Evolutionary conservation across 768 basidiomycete genomes (phyloP).

Genomic region (Hygrophorus russula): DNA sequence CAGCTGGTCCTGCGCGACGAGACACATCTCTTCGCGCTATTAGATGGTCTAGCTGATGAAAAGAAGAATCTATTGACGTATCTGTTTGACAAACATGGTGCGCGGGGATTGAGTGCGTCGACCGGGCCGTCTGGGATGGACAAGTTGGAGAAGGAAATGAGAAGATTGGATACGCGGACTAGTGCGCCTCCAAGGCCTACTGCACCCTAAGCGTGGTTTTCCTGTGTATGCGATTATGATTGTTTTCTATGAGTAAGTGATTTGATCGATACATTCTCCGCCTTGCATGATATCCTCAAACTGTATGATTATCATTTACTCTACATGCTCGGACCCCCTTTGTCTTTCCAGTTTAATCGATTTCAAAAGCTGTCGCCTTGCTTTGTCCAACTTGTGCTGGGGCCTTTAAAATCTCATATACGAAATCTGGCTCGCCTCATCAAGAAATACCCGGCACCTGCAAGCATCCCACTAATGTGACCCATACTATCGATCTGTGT

Average conservation of each 20-base stretch:
- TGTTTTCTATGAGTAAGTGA: slow-evolving; percentile 2
- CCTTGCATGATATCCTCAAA: neutral
- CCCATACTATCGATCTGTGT: slow-evolving; percentile 48
- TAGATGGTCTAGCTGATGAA: slow-evolving; percentile 78
- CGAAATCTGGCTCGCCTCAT: slow-evolving; percentile 14
- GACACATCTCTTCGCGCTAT: slow-evolving; percentile 66
- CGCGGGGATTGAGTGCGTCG: slow-evolving; percentile 33
- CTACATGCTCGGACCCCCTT: neutral
- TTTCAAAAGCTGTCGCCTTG: neutral
- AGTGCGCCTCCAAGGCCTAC: slow-evolving; percentile 50
- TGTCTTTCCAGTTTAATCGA: neutral
- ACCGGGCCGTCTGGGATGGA: slow-evolving; percentile 42
- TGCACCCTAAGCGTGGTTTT: slow-evolving; percentile 1
- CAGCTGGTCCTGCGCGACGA: slow-evolving; percentile 79
- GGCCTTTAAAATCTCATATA: neutral
- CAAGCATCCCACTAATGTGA: slow-evolving; percentile 57
- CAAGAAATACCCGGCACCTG: slow-evolving; percentile 47
- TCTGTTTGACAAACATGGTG: slow-evolving; percentile 80
- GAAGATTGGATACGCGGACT: slow-evolving; percentile 66
- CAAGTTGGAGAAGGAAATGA: slow-evolving; percentile 71
- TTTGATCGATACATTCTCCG: too few species aligned
- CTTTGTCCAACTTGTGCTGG: too few species aligned
- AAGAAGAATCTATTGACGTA: slow-evolving; percentile 88
- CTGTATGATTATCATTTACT: neutral
- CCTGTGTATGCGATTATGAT: slow-evolving; percentile 5